Evolutionary conservation across 1,139 yeast species (phyloP).

Genomic region (Geotrichum histeridarum): DNA sequence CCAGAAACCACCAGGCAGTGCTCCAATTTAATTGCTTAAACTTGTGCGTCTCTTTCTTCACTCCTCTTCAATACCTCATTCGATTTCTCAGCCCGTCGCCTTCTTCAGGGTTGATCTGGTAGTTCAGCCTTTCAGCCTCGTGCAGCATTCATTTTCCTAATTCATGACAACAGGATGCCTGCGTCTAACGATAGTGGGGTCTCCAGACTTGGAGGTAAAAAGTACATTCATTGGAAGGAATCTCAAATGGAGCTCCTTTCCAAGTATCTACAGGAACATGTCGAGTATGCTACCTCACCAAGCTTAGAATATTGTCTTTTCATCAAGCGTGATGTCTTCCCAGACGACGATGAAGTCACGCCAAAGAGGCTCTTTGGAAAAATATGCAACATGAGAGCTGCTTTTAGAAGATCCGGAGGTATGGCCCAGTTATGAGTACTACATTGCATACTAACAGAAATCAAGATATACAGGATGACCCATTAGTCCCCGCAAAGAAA

Average conservation of each 20-base stretch:
- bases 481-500: slow-evolving; percentile 1
- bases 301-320: slow-evolving; percentile 15
- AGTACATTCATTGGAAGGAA: slow-evolving; percentile 20
- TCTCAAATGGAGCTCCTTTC: slow-evolving; percentile 17
- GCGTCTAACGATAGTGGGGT: background rate
- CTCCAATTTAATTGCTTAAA: background rate
- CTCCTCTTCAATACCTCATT: background rate
- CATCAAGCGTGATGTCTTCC: slow-evolving; percentile 19
- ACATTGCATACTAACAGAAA: background rate
- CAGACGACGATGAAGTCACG: slow-evolving; percentile 19
- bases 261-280: slow-evolving; percentile 16
- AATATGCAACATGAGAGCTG: slow-evolving; percentile 21
- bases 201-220: slow-evolving; percentile 11
- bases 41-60: background rate
- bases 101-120: background rate
- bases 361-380: slow-evolving; percentile 20
- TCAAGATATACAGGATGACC: background rate
- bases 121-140: background rate
- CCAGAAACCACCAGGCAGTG: background rate
- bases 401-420: slow-evolving; percentile 15
- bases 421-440: background rate
- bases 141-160: background rate
- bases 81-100: background rate
- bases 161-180: slow-evolving; percentile 2
- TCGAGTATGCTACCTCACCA: slow-evolving; percentile 19